Conservation (phyloP, 148 eudicot species). For the Drosera capensis region DNA sequence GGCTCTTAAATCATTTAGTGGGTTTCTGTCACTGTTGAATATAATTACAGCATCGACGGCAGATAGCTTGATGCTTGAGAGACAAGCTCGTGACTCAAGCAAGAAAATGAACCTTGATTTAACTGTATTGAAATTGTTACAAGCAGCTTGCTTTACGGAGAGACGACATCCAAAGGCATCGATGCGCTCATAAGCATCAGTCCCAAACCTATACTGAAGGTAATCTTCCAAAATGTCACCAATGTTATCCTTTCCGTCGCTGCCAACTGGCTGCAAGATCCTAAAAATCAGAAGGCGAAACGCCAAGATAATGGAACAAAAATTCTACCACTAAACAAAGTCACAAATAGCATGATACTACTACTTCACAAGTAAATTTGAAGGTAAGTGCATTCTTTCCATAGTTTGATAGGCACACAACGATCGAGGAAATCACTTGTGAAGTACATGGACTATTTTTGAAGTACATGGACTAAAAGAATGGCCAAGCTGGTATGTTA, state of each 20-base stretch:
- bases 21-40: constrained; percentile 69
- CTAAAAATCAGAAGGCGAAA: constrained; percentile 4
- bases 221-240: constrained; percentile 64
- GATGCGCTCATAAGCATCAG: constrained; percentile 46
- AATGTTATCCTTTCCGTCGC: constrained; percentile 27
- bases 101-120: constrained; percentile 32
- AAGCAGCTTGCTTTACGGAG: constrained; percentile 30
- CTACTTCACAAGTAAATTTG: too few species aligned
- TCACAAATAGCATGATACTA: too few species aligned
- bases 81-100: constrained; percentile 58
- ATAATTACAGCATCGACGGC: constrained; percentile 41
- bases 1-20: constrained; percentile 48
- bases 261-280: constrained; percentile 28
- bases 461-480: too few species aligned
- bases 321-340: too few species aligned
- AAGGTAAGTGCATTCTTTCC: too few species aligned
- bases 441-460: too few species aligned
- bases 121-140: constrained; percentile 34
- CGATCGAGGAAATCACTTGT: too few species aligned
- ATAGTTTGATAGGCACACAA: too few species aligned
- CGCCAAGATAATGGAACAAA: too few species aligned
- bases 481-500: too few species aligned
- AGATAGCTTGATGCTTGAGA: constrained; percentile 34
- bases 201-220: constrained; percentile 43
- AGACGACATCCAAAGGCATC: constrained; percentile 17